These are phyloP conservation scores for Verticillium longisporum DNA, from an alignment of 2,329 filamentous ascomycete genomes.

Conservation along the genomic window DNA sequence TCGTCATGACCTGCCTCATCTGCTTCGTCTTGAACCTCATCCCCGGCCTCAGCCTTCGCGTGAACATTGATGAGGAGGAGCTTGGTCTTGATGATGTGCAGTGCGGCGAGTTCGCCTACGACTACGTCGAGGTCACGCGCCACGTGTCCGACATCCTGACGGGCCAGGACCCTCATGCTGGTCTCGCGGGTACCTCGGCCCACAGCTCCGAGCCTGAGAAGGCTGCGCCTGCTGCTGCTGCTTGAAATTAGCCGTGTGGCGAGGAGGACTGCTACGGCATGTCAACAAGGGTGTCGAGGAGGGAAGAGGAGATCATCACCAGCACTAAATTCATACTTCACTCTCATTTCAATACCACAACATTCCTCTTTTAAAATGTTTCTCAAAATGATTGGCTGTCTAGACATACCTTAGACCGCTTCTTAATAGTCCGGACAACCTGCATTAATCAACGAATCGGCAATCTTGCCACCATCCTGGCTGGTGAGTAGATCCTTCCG, in stretches of 20 bases:
- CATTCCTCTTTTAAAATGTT: too few species aligned
- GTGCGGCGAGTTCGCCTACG: constrained; percentile 77
- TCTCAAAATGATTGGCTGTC: too few species aligned
- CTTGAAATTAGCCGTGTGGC: not conserved
- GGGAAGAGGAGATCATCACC: not conserved
- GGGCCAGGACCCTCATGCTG: not conserved
- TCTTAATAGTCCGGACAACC: too few species aligned
- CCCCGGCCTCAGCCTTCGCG: constrained; percentile 63
- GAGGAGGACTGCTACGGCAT: not conserved
- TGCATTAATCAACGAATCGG: too few species aligned
- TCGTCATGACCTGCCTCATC: constrained; percentile 61
- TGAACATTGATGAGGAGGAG: constrained; percentile 60
- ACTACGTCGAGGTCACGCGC: constrained; percentile 66
- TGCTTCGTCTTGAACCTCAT: constrained; percentile 65
- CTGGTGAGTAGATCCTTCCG: not conserved
- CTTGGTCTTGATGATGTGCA: constrained; percentile 67
- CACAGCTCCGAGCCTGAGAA: constrained; percentile 12
- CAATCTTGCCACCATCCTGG: too few species aligned
- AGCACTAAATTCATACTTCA: not conserved
- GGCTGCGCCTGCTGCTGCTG: constrained; percentile 1
- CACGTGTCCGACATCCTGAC: constrained; percentile 47
- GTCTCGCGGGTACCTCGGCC: constrained; percentile 4
- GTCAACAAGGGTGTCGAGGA: not conserved
- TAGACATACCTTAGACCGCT: too few species aligned
- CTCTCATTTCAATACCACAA: not conserved